These are phyloP conservation scores for Kwoniella mangroviensis DNA, from an alignment of 768 basidiomycete species.

Conservation along the genomic window DNA sequence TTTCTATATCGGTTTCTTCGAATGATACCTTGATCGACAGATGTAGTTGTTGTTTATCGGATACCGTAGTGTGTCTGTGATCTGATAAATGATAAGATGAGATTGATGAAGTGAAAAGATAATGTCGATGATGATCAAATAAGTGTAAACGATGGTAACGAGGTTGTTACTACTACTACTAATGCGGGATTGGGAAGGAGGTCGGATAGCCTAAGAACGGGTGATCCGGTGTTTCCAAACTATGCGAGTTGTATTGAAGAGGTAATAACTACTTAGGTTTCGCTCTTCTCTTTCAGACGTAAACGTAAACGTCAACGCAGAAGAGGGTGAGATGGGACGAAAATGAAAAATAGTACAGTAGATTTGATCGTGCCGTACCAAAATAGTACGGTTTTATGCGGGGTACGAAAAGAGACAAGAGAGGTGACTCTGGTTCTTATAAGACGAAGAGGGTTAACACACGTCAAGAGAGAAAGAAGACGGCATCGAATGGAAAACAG, in stretches of 20 bases:
- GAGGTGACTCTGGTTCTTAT: not conserved
- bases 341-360: not conserved
- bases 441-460: not conserved
- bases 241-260: not conserved
- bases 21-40: no score
- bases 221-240: conserved; percentile 3
- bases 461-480: no score
- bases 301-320: not conserved
- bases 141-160: not conserved
- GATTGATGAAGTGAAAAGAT: not conserved
- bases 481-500: not conserved
- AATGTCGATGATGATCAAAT: conserved; percentile 3
- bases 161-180: no score
- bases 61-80: no score
- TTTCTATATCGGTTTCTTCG: no score
- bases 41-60: no score
- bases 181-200: no score
- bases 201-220: conserved; percentile 17
- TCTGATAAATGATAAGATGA: not conserved
- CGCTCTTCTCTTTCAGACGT: not conserved
- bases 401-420: conserved; percentile 12
- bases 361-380: conserved; percentile 16
- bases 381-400: conserved; percentile 17
- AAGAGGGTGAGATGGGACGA: not conserved
- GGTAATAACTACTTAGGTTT: conserved; percentile 4